phyloP scores from a whole-genome alignment of 768 basidiomycete species.

The Amanita molliuscula region DNA sequence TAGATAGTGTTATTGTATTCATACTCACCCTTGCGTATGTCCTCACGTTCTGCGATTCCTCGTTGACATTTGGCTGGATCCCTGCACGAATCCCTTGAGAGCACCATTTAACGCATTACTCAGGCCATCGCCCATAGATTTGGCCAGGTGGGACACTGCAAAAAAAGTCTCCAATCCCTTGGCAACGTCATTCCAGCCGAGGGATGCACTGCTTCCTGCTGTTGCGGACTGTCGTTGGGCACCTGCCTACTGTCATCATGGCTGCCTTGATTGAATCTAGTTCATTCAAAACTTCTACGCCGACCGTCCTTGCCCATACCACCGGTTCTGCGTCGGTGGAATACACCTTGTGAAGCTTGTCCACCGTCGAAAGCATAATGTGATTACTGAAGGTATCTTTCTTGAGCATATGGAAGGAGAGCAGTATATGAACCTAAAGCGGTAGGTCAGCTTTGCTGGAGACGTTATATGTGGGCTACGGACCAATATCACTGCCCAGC shows the following conservation, averaged over 20 bases:
- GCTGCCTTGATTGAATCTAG: slow-evolving; percentile 72
- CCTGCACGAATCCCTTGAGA: slow-evolving; percentile 1
- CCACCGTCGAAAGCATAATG: slow-evolving; percentile 69
- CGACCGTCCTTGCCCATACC: slow-evolving; percentile 82
- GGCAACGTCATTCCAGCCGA: slow-evolving; percentile 28
- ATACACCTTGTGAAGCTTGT: slow-evolving; percentile 89
- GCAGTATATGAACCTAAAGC: slow-evolving; percentile 61
- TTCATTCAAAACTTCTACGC: slow-evolving; percentile 88
- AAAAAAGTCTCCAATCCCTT: slow-evolving; percentile 36
- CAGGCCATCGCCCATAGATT: not conserved
- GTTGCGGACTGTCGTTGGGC: slow-evolving; percentile 14
- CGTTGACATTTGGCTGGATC: not conserved
- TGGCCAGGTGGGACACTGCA: slow-evolving; percentile 6
- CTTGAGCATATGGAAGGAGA: slow-evolving; percentile 66
- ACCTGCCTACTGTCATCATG: slow-evolving; percentile 74
- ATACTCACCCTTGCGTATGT: not conserved
- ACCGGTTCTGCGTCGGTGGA: slow-evolving; percentile 51
- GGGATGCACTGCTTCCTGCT: slow-evolving; percentile 4
- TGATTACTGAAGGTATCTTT: slow-evolving; percentile 85
- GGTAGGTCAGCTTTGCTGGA: not conserved
- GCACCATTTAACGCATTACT: not conserved
- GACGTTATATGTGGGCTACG: slow-evolving; percentile 12
- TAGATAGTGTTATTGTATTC: too few species aligned
- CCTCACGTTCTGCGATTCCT: not conserved
- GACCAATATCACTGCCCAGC: slow-evolving; percentile 78